Conservation (phyloP, 768 basidiomycete genomes). For the Boletus subcaerulescens region DNA sequence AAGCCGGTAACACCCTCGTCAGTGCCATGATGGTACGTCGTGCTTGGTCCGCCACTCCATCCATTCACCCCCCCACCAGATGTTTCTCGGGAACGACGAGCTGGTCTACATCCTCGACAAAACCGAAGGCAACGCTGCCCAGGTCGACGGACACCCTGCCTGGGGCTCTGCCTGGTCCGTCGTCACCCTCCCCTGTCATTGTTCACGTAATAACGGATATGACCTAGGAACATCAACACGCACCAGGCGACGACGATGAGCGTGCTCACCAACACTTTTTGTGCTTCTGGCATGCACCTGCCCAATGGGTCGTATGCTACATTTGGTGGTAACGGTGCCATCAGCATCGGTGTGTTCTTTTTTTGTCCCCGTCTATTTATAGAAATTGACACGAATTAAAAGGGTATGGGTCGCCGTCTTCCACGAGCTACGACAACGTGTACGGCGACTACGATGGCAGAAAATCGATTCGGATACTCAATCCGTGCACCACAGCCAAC, state of each 20-base stretch:
- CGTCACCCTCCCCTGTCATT: background rate
- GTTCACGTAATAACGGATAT: background rate
- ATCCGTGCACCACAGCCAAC: constrained; percentile 57
- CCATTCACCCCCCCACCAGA: constrained; percentile 35
- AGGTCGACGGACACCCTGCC: constrained; percentile 67
- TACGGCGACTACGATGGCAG: constrained; percentile 82
- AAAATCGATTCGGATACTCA: constrained; percentile 75
- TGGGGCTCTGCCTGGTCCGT: constrained; percentile 66
- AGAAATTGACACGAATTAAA: constrained; percentile 28
- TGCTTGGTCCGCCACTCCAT: no score
- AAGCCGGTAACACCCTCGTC: constrained; percentile 37
- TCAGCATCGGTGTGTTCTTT: constrained; percentile 40
- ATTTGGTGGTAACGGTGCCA: constrained; percentile 74
- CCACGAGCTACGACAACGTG: constrained; percentile 45
- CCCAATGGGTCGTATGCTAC: constrained; percentile 73
- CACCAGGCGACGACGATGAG: constrained; percentile 22
- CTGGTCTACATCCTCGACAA: constrained; percentile 92
- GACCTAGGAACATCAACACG: constrained; percentile 18
- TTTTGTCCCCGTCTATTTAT: background rate
- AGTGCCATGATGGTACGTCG: constrained; percentile 51
- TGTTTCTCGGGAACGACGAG: constrained; percentile 75
- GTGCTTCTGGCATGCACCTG: constrained; percentile 76
- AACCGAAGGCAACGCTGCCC: constrained; percentile 67
- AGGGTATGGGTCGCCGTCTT: constrained; percentile 35
- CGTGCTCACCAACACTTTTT: constrained; percentile 69